phyloP scores from a whole-genome alignment of 164 flowering plant species.

The Malania oleifera region DNA sequence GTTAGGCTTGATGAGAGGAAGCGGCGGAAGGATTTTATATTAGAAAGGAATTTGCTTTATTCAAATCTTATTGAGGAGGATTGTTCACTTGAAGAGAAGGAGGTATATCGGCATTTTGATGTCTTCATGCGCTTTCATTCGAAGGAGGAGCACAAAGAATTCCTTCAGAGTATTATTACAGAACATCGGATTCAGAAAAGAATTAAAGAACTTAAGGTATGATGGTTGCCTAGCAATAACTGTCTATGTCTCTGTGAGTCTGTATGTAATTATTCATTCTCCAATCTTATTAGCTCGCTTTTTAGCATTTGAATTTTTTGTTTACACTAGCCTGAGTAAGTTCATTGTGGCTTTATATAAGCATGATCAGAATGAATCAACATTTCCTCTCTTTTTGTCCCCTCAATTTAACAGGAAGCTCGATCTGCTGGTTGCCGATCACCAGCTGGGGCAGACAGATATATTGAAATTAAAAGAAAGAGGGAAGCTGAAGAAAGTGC shows the following conservation, averaged over 20 bases:
- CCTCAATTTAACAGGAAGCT: conserved; percentile 50
- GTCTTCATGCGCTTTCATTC: conserved; percentile 40
- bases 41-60: conserved; percentile 35
- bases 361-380: too few species aligned
- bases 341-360: too few species aligned
- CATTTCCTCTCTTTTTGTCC: too few species aligned
- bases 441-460: conserved; percentile 67
- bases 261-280: too few species aligned
- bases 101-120: conserved; percentile 26
- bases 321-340: too few species aligned
- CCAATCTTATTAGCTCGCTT: too few species aligned
- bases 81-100: conserved; percentile 32
- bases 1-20: conserved; percentile 47
- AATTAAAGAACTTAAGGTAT: conserved; percentile 35
- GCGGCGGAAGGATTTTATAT: conserved; percentile 39
- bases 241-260: too few species aligned
- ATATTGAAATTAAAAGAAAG: conserved; percentile 48
- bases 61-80: conserved; percentile 35
- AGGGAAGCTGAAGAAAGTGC: conserved; percentile 64
- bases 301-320: too few species aligned
- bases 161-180: conserved; percentile 23
- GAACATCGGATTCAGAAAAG: conserved; percentile 33
- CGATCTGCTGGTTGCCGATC: conserved; percentile 82
- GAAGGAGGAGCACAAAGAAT: conserved; percentile 37
- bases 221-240: too few species aligned